A percentile compares a stretch with the other conserved stretches of the same genome.
Conservation (phyloP, 2,329 filamentous ascomycete genomes). For the Phaeophleospora eucalypticola region DNA sequence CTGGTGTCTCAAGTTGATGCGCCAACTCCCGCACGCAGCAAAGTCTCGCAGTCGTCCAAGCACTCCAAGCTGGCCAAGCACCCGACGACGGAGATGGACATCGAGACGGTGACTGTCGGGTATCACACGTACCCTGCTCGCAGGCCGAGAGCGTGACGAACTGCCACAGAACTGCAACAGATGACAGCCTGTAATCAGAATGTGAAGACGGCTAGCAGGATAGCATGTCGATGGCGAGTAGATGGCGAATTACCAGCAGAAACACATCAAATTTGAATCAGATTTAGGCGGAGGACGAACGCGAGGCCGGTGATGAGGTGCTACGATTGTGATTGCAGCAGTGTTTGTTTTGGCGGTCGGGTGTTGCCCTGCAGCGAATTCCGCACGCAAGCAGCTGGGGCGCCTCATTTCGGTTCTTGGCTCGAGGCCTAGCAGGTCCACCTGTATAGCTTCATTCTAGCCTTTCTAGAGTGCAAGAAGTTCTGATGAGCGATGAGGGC, state of each 20-base stretch:
- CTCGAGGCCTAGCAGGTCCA: slow-evolving; percentile 12
- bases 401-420: slow-evolving; percentile 20
- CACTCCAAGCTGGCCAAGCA: neutral
- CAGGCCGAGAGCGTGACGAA: too few relatives aligned
- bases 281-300: neutral
- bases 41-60: too few relatives aligned
- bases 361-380: slow-evolving; percentile 9
- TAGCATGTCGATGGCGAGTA: too few relatives aligned
- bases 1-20: neutral
- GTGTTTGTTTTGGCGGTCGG: slow-evolving; percentile 10
- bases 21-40: neutral
- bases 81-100: neutral
- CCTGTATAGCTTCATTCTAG: too few relatives aligned
- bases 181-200: too few relatives aligned
- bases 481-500: too few relatives aligned
- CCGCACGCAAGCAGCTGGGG: neutral
- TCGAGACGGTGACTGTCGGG: neutral
- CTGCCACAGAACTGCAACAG: too few relatives aligned
- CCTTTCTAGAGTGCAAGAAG: too few relatives aligned
- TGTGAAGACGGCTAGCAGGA: too few relatives aligned
- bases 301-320: neutral
- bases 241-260: too few relatives aligned
- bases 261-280: neutral
- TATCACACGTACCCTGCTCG: neutral
- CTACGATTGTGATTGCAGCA: neutral